Evolutionary conservation across 2,329 filamentous ascomycete genomes (phyloP), one percentile per base, ranked within the genome.

Genomic region (Phialophora expanda): DNA sequence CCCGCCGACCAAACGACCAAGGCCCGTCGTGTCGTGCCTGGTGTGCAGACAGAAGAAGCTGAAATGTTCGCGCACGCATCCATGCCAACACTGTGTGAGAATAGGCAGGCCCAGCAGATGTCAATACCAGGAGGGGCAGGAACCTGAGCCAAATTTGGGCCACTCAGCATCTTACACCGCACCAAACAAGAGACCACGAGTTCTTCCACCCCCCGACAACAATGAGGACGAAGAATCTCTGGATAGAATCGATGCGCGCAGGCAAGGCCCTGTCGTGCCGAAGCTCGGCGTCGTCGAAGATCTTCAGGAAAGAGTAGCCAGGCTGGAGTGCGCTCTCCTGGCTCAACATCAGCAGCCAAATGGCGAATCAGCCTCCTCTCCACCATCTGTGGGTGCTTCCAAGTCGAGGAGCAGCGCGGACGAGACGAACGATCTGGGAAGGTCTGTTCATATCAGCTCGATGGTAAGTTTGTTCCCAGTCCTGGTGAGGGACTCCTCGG

Each of bases 41-140:
- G 80, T 78, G 20, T 82, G 80, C 69, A 70, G 80, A 17, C 75
- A 76, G 59, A 78, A 83, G 61, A 85, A 85, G 72, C 81, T 85
- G 62, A 84, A 83, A 74, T 85, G 83, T 76, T 81, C 85, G 75
- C 84, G 84, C 72, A 76, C 78, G 55, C 78, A 82, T 63, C 83
- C 83, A 24, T 85, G 83, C 70, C 78, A 77, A 44, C 84, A 85
- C 70, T 85, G 83, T 71, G 75, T 77, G 53, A 78, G 81, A 61
- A 62, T 64, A 34, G 68, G 70, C 26, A 61, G 64, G 5, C 59
- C 66, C 4, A 57, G 61, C n/a, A 44, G 50, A 34, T 72, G 71
- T 60, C 44, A 61, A 30, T 72, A 70, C 56, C 68, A 70, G 44
- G 55, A 61, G 7, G 71, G 71, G n/a, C 68, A 70, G 32, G 66